A percentile compares a stretch with the other conserved stretches of the same genome.
phyloP scores from a whole-genome alignment of 2,329 filamentous ascomycete species.

The Ceratocystis cacaofunesta region DNA sequence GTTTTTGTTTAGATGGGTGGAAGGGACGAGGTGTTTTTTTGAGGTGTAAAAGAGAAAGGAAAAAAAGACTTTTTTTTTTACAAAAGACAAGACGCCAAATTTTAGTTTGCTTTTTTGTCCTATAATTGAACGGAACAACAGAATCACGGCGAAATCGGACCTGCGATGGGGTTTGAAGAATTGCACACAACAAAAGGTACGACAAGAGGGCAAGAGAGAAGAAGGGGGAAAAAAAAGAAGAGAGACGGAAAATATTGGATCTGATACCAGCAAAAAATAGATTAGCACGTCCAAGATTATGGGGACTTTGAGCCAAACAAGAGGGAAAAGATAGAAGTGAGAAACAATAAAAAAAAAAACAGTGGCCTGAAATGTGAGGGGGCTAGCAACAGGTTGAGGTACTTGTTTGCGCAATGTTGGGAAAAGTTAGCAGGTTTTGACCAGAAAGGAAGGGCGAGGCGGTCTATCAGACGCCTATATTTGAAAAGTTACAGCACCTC shows the following conservation, averaged over 20 bases:
- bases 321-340: background rate
- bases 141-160: slow-evolving; percentile 15
- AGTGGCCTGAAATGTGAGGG: slow-evolving; percentile 13
- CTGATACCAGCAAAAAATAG: slow-evolving; percentile 8
- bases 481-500: background rate
- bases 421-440: background rate
- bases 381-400: background rate
- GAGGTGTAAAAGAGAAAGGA: background rate
- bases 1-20: background rate
- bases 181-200: slow-evolving; percentile 4
- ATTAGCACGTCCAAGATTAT: slow-evolving; percentile 2
- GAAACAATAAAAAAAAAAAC: background rate
- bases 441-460: slow-evolving; percentile 16
- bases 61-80: background rate
- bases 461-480: background rate
- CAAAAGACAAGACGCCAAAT: background rate
- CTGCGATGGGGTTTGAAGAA: slow-evolving; percentile 10
- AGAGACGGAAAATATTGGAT: slow-evolving; percentile 3
- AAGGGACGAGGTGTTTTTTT: background rate
- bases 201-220: background rate
- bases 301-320: background rate
- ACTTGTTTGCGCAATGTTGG: slow-evolving; percentile 4
- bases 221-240: background rate
- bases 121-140: background rate
- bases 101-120: background rate